These are phyloP conservation scores for Magnaporthales sp. DNA, from an alignment of 2,329 filamentous ascomycete species.

Conservation along the genomic window DNA sequence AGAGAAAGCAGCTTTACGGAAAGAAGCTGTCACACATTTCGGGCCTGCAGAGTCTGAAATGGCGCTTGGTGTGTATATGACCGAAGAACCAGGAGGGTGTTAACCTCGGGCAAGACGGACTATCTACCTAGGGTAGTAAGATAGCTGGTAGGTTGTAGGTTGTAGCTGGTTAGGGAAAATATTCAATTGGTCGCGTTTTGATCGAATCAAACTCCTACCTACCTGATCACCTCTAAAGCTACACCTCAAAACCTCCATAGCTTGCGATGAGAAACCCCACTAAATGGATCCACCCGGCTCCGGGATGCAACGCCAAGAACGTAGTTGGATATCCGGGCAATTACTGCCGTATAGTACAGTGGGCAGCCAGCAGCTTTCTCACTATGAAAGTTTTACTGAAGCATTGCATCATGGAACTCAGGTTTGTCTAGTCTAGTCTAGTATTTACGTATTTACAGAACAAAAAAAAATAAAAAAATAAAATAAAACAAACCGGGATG, in stretches of 20 bases:
- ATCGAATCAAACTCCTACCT: neutral
- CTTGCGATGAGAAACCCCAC: neutral
- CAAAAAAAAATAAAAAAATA: neutral
- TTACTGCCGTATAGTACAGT: neutral
- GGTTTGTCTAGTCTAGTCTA: neutral
- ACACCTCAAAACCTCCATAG: too few species aligned
- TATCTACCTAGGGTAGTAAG: neutral
- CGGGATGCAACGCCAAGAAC: neutral
- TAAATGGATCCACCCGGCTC: neutral
- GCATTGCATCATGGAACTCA: too few species aligned
- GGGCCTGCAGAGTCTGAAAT: neutral
- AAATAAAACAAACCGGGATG: neutral
- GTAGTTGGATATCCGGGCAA: neutral
- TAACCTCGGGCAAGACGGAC: neutral
- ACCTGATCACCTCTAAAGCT: neutral
- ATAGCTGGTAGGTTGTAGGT: neutral
- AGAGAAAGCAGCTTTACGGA: neutral
- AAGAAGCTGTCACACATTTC: neutral
- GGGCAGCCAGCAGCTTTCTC: too few species aligned
- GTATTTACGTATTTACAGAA: neutral
- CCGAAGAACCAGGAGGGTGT: neutral
- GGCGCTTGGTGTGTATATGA: neutral
- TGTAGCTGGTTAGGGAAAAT: neutral
- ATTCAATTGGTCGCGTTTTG: neutral
- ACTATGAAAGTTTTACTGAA: too few species aligned